phyloP scores from a whole-genome alignment of 176 grass and related monocot genomes.

The Eremochloa ophiuroides region DNA sequence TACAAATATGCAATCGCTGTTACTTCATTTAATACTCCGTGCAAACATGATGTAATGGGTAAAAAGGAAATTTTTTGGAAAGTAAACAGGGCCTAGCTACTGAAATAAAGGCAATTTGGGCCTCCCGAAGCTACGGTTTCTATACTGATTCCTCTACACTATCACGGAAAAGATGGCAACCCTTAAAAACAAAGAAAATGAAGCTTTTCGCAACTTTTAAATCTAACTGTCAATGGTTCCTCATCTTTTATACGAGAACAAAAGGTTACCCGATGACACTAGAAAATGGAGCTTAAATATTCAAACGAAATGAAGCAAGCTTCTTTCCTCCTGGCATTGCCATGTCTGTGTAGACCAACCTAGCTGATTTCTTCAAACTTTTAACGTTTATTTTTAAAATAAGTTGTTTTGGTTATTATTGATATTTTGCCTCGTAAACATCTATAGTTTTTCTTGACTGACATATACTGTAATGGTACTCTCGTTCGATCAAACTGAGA shows the following conservation, averaged over 20 bases:
- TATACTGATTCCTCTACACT: neutral
- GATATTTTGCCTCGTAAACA: too few species aligned
- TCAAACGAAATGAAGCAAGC: neutral
- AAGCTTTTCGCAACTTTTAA: neutral
- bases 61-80: too few species aligned
- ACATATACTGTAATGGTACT: too few species aligned
- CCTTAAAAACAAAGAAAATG: neutral
- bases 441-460: neutral
- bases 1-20: too few species aligned
- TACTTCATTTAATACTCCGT: too few species aligned
- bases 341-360: neutral
- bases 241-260: neutral
- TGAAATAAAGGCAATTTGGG: neutral
- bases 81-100: too few species aligned
- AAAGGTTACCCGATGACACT: neutral
- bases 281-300: neutral
- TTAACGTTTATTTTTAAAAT: neutral
- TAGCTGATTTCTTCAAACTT: neutral
- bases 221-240: neutral
- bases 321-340: too few species aligned
- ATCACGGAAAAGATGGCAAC: neutral
- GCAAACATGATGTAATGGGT: too few species aligned
- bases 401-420: neutral
- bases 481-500: too few species aligned
- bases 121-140: neutral